These are phyloP conservation scores for Amborella trichopoda DNA, from an alignment of 164 flowering plant species.

Conservation along the genomic window DNA sequence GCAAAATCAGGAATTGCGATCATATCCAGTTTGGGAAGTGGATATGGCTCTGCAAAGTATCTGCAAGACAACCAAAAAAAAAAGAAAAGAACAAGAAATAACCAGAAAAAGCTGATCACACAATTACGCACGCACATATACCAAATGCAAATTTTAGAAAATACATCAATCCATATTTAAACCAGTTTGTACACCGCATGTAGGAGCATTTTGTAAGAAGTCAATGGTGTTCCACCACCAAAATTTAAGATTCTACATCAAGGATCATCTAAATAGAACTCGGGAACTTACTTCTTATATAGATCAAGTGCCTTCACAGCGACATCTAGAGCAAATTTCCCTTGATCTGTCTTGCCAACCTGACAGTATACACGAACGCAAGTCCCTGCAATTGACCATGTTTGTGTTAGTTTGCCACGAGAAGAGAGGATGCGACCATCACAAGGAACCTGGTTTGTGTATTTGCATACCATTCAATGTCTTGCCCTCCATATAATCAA, in stretches of 20 bases:
- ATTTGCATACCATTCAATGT: constrained; percentile 65
- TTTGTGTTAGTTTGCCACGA: neutral
- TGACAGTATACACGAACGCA: constrained; percentile 84
- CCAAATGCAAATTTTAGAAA: too few species aligned
- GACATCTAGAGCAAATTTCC: constrained; percentile 83
- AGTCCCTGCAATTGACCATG: constrained; percentile 35
- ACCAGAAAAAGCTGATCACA: too few species aligned
- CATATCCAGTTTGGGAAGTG: constrained; percentile 96
- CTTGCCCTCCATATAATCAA: constrained; percentile 79
- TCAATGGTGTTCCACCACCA: too few species aligned
- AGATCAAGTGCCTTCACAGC: constrained; percentile 82
- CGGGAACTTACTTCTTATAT: constrained; percentile 48
- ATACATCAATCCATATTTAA: too few species aligned
- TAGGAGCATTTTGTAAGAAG: too few species aligned
- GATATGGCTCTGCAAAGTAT: constrained; percentile 75
- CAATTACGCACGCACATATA: too few species aligned
- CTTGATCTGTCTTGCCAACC: constrained; percentile 79
- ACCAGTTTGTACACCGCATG: too few species aligned
- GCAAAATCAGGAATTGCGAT: constrained; percentile 97
- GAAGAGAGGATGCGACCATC: neutral
- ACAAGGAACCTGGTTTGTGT: neutral
- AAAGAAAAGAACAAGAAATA: too few species aligned
- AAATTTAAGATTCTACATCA: too few species aligned
- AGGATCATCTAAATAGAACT: neutral
- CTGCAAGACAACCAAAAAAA: constrained; percentile 22